These are phyloP conservation scores for Sphaerobolus stellatus DNA, from an alignment of 1,284 basidiomycete genomes.

Conservation along the genomic window DNA sequence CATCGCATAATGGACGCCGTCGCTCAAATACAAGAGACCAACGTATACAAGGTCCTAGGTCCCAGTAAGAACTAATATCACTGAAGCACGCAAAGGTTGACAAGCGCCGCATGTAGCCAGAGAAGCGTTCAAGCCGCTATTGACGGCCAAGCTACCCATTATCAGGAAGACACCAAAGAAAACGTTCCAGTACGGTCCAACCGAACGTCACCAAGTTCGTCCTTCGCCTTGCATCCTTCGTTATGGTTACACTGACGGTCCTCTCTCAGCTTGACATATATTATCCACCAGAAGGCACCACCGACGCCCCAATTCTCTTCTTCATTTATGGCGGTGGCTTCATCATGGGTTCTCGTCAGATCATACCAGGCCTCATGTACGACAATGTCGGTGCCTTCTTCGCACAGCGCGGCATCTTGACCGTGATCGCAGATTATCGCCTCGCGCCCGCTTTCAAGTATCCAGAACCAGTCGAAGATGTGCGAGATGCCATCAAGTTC, in stretches of 20 bases:
- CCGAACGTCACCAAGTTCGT: slow-evolving; percentile 53
- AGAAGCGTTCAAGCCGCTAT: slow-evolving; percentile 42
- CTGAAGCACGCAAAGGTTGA: not conserved
- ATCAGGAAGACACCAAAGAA: slow-evolving; percentile 44
- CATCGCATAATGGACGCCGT: not conserved
- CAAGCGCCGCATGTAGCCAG: not conserved
- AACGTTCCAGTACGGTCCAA: slow-evolving; percentile 56
- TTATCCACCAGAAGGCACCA: slow-evolving; percentile 41
- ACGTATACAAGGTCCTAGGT: not conserved
- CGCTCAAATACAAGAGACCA: not conserved
- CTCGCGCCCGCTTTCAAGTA: slow-evolving; percentile 55
- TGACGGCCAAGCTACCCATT: slow-evolving; percentile 39
- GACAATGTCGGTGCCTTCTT: slow-evolving; percentile 57
- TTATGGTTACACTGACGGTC: not conserved
- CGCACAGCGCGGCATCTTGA: slow-evolving; percentile 54
- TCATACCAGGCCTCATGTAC: slow-evolving; percentile 50
- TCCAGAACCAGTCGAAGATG: slow-evolving; percentile 52
- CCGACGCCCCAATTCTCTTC: slow-evolving; percentile 49
- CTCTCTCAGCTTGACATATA: slow-evolving; percentile 51
- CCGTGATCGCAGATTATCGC: slow-evolving; percentile 63
- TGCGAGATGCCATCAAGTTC: slow-evolving; percentile 56
- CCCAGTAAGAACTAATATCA: not conserved
- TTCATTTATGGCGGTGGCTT: slow-evolving; percentile 68
- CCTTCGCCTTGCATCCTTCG: not conserved
- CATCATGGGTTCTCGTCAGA: slow-evolving; percentile 44